Percentiles rank a stretch among this genome's conserved stretches.
Evolutionary conservation across 2,329 filamentous ascomycete species (phyloP).

Genomic region (Exophiala sp.): DNA sequence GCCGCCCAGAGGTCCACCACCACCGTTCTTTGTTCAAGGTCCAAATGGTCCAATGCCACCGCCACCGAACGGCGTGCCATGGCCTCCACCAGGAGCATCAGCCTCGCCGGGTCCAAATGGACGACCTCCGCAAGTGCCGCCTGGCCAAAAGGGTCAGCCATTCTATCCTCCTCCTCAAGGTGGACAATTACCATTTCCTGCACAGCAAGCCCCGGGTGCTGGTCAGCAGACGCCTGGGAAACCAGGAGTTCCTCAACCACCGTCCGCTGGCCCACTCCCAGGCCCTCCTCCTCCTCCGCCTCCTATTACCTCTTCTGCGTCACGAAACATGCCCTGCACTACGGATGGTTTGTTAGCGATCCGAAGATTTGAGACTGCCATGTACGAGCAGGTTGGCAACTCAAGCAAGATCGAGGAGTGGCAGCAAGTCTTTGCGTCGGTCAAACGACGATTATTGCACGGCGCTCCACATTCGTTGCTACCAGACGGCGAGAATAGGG

Average conservation of each 20-base stretch:
- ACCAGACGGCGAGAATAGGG: slow-evolving; percentile 22
- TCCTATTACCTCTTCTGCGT: slow-evolving; percentile 18
- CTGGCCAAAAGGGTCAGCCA: slow-evolving; percentile 10
- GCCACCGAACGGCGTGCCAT: slow-evolving; percentile 26
- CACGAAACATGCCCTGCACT: slow-evolving; percentile 26
- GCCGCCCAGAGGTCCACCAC: slow-evolving; percentile 18
- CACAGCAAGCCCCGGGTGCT: slow-evolving; percentile 7
- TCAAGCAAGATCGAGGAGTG: slow-evolving; percentile 19
- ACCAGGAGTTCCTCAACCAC: slow-evolving; percentile 13
- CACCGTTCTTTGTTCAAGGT: slow-evolving; percentile 22
- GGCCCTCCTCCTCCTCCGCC: slow-evolving; percentile 6
- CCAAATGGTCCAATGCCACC: slow-evolving; percentile 21
- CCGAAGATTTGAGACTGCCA: slow-evolving; percentile 21
- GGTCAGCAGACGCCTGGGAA: slow-evolving; percentile 6
- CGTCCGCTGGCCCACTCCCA: slow-evolving; percentile 10
- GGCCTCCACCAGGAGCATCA: slow-evolving; percentile 19
- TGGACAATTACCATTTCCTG: slow-evolving; percentile 9
- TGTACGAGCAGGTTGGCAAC: slow-evolving; percentile 22
- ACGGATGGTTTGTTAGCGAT: slow-evolving; percentile 22
- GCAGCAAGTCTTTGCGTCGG: slow-evolving; percentile 25
- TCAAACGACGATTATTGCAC: slow-evolving; percentile 24
- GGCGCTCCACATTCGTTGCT: slow-evolving; percentile 19
- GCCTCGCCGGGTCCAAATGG: slow-evolving; percentile 9
- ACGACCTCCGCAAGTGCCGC: not conserved
- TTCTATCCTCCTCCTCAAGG: slow-evolving; percentile 14